Evolutionary conservation across 176 grass and related monocot genomes (phyloP), one percentile per base, ranked within the genome.

Genomic region (Poa pratensis): DNA sequence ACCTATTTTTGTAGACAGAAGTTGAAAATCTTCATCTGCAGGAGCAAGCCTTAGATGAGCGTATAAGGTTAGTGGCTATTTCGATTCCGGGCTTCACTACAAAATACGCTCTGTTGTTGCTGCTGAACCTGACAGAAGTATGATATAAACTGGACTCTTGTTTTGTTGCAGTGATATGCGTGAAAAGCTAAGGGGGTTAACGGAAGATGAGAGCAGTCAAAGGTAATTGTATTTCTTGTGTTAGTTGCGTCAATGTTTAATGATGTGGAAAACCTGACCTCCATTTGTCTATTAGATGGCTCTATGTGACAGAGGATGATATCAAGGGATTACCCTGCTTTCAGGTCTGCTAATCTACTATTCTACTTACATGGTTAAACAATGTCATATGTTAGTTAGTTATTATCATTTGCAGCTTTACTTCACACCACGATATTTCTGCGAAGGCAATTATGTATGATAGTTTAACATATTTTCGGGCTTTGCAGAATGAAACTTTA

Each of bases 221-320:
- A 99, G 91, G 97, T 96, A 92, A 76, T 77, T 89, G 65, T 30
- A 77, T 77, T 76, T 77, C 43, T 83, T 73, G 59, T 71, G 51
- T 69, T 71, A 63, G 78, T 80, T 83, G 59, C 20, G 20, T 35
- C 69, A 63, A 1, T 71, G 18, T 87, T 87, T 70, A 71, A 80
- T 77, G 16, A 48, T 78, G 51, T 59, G 7, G 24, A 71, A 37
- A 14, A 34, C 80, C 65, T 28, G n/a, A 62, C 46, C 81, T 80
- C 80, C 32, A 75, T 64, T 69, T 82, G 9, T 87, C 48, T 80
- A 27, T 43, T 89, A 99, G 97, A 80, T 99, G 94, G 94, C 91
- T 99, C 61, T 99, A 91, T 88, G 94, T 99, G 50, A 99, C 97
- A 42, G 97, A 99, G 89, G 94, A 96, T 53, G 97, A 99, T 80